Percentiles rank a stretch among this genome's conserved stretches.
Evolutionary conservation across 345 rosid genomes (phyloP).

Genomic region (Arabidopsis arenosa): DNA sequence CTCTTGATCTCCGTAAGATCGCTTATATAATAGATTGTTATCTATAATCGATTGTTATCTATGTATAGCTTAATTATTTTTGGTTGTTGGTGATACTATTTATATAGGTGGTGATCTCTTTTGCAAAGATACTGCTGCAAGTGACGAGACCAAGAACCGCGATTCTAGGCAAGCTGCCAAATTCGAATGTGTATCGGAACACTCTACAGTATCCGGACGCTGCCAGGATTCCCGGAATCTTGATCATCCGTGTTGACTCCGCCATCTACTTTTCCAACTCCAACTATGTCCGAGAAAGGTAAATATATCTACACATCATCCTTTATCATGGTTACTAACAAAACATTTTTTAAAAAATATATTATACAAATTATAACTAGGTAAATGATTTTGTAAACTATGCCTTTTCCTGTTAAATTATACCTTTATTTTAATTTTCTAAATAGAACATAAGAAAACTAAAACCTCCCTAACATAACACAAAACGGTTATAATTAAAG

Average conservation of each 20-base stretch:
- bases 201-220: constrained; percentile 76
- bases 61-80: neutral
- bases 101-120: constrained; percentile 69
- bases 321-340: neutral
- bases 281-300: constrained; percentile 84
- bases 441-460: neutral
- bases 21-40: neutral
- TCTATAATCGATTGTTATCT: too few relatives aligned
- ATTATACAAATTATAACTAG: neutral
- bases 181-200: constrained; percentile 72
- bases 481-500: neutral
- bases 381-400: neutral
- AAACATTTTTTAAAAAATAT: neutral
- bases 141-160: constrained; percentile 83
- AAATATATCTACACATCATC: neutral
- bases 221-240: constrained; percentile 61
- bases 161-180: constrained; percentile 69
- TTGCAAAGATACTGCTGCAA: constrained; percentile 82
- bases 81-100: neutral
- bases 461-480: neutral
- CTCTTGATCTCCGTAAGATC: constrained; percentile 65
- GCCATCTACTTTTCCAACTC: constrained; percentile 91
- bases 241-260: constrained; percentile 85
- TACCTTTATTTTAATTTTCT: too few relatives aligned
- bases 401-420: too few relatives aligned